A percentile compares a stretch with the other conserved stretches of the same genome.
These are phyloP conservation scores for Suhomyces kunorum DNA, from an alignment of 1,139 yeast species.

Conservation along the genomic window DNA sequence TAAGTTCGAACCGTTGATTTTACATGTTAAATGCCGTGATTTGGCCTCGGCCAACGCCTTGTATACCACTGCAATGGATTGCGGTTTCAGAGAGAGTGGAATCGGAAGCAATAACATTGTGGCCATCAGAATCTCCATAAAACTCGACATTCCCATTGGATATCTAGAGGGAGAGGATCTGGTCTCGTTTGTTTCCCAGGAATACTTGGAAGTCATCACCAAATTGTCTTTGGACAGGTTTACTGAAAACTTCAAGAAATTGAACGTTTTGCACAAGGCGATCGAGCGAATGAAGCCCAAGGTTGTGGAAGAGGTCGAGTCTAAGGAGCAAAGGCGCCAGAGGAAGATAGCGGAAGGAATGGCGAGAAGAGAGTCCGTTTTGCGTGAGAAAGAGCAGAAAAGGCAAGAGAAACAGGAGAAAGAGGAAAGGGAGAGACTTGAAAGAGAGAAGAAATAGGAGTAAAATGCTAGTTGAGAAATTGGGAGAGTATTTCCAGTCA, in stretches of 20 bases:
- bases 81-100: conserved; percentile 88
- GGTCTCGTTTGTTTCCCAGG: conserved; percentile 46
- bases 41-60: conserved; percentile 57
- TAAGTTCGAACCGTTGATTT: conserved; percentile 81
- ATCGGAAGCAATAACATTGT: conserved; percentile 79
- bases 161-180: conserved; percentile 36
- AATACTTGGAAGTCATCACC: conserved; percentile 52
- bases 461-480: neutral
- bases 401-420: conserved; percentile 22
- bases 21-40: conserved; percentile 79
- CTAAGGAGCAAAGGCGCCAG: conserved; percentile 57
- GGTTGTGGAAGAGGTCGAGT: conserved; percentile 19
- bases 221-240: conserved; percentile 59
- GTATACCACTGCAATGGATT: conserved; percentile 71
- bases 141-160: conserved; percentile 75
- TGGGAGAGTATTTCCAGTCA: neutral
- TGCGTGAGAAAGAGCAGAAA: conserved; percentile 24
- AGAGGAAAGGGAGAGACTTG: conserved; percentile 17
- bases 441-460: conserved; percentile 1
- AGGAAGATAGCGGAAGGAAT: conserved; percentile 65
- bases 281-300: conserved; percentile 33
- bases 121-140: conserved; percentile 71
- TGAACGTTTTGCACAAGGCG: conserved; percentile 48
- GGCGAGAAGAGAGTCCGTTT: conserved; percentile 43
- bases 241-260: conserved; percentile 58